Evolutionary conservation across 2,329 filamentous ascomycete species (phyloP).

Genomic region (Alternaria gaisen): DNA sequence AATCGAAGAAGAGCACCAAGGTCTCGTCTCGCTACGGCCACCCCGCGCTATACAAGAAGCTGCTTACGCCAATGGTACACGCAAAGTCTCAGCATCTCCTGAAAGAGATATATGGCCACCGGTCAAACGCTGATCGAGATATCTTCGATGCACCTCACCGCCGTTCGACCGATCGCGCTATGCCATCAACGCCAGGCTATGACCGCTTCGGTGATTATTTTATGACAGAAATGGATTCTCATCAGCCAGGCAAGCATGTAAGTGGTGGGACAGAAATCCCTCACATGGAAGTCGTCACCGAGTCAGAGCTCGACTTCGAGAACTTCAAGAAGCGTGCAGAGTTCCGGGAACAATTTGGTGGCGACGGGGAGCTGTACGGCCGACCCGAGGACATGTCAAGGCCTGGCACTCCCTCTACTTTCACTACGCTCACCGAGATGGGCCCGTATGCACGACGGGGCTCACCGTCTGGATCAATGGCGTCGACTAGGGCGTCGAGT

Average conservation of each 20-base stretch:
- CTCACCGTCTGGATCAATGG: constrained; percentile 20
- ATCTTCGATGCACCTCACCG: constrained; percentile 40
- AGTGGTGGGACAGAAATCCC: constrained; percentile 27
- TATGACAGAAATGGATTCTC: constrained; percentile 75
- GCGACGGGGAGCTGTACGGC: constrained; percentile 67
- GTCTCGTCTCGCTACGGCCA: constrained; percentile 84
- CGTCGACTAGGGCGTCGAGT: constrained; percentile 32
- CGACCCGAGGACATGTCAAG: constrained; percentile 63
- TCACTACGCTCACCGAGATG: constrained; percentile 36
- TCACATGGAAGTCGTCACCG: constrained; percentile 88
- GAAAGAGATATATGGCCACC: constrained; percentile 81
- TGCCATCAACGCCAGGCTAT: constrained; percentile 65
- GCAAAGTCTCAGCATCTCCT: constrained; percentile 86
- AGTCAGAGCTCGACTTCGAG: constrained; percentile 85
- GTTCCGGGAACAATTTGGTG: constrained; percentile 85
- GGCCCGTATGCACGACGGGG: constrained; percentile 24
- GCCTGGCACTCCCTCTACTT: constrained; percentile 42
- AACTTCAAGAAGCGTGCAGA: constrained; percentile 90
- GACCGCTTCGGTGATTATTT: constrained; percentile 76
- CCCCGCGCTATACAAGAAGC: constrained; percentile 79
- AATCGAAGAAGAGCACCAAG: constrained; percentile 62
- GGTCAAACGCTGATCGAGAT: constrained; percentile 66
- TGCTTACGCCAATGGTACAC: constrained; percentile 80
- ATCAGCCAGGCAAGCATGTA: constrained; percentile 61
- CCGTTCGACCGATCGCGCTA: constrained; percentile 42